Evolutionary conservation across 2,329 filamentous ascomycete species (phyloP), one percentile per base, ranked within the genome.

Genomic region (Penicillium sclerotigenum): DNA sequence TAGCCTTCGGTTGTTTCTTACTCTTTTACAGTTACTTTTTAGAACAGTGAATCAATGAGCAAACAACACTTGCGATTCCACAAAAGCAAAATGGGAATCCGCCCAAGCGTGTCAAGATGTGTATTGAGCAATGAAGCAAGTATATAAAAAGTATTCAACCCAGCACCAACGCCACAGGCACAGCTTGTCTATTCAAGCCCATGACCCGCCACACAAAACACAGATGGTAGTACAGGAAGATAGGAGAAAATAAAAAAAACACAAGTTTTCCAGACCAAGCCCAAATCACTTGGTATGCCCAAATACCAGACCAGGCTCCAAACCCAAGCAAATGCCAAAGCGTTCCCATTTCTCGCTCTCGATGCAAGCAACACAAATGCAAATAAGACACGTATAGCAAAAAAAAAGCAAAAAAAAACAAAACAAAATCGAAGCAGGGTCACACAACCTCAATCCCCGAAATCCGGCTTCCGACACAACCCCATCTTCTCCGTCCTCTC

Each of bases 401-500:
- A 22, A n/a, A 50, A 18, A 18, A 26, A 8, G 20, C 26, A 31
- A n/a, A 11, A 18, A 10, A 5, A 3, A 29, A 48, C 33, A 34
- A 6, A 22, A 3, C 11, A 13, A 28, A 18, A 26, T 20, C 13
- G 3, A 34, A 26, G 4, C 3, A n/a, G 8, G 3, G 8, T 31
- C 18, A 33, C 3, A n/a, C 14, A 5, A 18, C 14, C 24, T 52
- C 24, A 55, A 33, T 59, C 43, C 14, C 69, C 69, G 54, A 67
- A 73, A 24, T 71, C 64, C 6, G 67, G 65, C 29, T 47, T 58
- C 48, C 58, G 45, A 55, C 70, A 73, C 33, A 62, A 40, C 7
- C 68, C 68, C 16, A 62, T 69, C n/a, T 61, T 47, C 28, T 65
- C 59, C 54, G 70, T 59, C 65, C 70, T 63, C 7, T 57, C 54